Conservation (phyloP, 2,329 filamentous ascomycete species). For the Pestalotiopsis sp. region DNA sequence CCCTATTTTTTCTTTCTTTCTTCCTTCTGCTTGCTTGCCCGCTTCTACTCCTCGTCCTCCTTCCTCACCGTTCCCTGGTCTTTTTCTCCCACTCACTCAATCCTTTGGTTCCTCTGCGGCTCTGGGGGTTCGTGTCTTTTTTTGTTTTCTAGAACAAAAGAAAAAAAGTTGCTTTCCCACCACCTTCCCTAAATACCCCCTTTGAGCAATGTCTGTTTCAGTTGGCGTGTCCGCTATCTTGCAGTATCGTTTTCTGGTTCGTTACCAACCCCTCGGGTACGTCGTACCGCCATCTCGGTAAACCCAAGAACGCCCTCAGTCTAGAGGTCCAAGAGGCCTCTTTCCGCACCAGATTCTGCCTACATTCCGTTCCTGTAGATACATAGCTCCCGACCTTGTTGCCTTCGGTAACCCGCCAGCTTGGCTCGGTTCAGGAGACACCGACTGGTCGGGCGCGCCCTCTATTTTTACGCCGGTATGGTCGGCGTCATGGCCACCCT, state of each 20-base stretch:
- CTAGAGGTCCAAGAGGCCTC: background rate
- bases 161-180: slow-evolving; percentile 4
- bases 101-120: background rate
- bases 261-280: slow-evolving; percentile 21
- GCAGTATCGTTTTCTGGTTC: slow-evolving; percentile 16
- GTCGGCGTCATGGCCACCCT: slow-evolving; percentile 18
- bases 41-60: background rate
- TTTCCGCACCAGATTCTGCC: background rate
- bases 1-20: background rate
- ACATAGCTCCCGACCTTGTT: background rate
- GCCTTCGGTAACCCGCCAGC: background rate
- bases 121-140: background rate
- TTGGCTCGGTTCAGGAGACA: background rate
- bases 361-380: background rate
- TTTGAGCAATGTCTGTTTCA: slow-evolving; percentile 16
- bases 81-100: background rate
- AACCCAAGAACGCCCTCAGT: slow-evolving; percentile 3
- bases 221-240: slow-evolving; percentile 16
- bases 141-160: background rate
- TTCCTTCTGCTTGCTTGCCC: background rate
- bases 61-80: background rate
- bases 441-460: background rate
- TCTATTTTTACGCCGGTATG: background rate
- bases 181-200: background rate
- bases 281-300: slow-evolving; percentile 11